These are phyloP conservation scores for Corynespora cassiicola DNA, from an alignment of 2,329 filamentous ascomycete genomes.

Conservation along the genomic window DNA sequence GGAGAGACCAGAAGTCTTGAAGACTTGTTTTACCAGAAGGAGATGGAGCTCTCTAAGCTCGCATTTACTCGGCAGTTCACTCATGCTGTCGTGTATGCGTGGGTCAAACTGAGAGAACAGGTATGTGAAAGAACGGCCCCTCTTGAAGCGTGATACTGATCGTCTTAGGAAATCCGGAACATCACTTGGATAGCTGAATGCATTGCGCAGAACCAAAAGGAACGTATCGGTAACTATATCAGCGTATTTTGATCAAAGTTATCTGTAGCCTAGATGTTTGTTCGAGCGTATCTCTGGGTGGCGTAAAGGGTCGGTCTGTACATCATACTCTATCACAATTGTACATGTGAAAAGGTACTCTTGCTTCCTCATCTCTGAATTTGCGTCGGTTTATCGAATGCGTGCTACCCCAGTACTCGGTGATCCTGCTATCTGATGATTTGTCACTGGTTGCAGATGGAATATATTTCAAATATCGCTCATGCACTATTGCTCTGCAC, in stretches of 20 bases:
- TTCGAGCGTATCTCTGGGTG: slow-evolving; percentile 32
- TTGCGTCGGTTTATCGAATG: too few relatives aligned
- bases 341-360: too few relatives aligned
- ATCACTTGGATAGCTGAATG: slow-evolving; percentile 99
- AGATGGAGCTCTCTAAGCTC: slow-evolving; percentile 97
- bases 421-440: too few relatives aligned
- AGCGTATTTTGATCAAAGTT: slow-evolving; percentile 72
- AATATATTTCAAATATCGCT: too few relatives aligned
- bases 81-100: slow-evolving; percentile 92
- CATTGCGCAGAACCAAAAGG: slow-evolving; percentile 99
- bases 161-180: slow-evolving; percentile 89
- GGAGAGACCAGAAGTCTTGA: slow-evolving; percentile 89
- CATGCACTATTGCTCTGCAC: too few relatives aligned
- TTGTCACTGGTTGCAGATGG: too few relatives aligned
- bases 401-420: too few relatives aligned
- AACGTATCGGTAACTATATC: slow-evolving; percentile 98
- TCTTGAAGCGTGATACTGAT: too few relatives aligned
- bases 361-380: too few relatives aligned
- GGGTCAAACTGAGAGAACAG: slow-evolving; percentile 97
- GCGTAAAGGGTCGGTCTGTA: slow-evolving; percentile 38
- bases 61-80: slow-evolving; percentile 97
- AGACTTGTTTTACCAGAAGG: slow-evolving; percentile 98
- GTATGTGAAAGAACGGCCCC: too few relatives aligned
- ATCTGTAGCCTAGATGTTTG: slow-evolving; percentile 30
- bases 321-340: slow-evolving; percentile 26